Percentiles rank a stretch among this genome's conserved stretches.
These are phyloP conservation scores for Podochytrium sp. DNA, from an alignment of 192 early-diverging fungal species.

Conservation along the genomic window DNA sequence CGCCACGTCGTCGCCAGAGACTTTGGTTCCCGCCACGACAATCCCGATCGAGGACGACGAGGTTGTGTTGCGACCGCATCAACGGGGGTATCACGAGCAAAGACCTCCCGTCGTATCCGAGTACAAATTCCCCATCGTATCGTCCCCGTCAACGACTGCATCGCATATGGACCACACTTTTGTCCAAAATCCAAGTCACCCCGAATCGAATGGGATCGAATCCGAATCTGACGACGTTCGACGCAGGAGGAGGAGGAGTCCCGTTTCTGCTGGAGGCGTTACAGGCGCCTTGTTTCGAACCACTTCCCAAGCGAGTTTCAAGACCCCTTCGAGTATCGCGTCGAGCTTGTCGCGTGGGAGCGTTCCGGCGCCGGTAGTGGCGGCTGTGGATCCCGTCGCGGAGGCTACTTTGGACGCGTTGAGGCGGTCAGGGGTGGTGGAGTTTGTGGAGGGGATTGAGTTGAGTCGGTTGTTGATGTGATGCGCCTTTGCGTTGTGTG, in stretches of 20 bases:
- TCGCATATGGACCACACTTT: not conserved
- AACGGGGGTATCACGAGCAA: not conserved
- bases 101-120: not conserved
- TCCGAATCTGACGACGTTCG: not conserved
- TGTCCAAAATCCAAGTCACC: not conserved
- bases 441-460: constrained; percentile 21
- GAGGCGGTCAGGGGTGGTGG: constrained; percentile 2
- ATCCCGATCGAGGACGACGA: not conserved
- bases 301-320: not conserved
- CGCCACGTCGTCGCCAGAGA: not conserved
- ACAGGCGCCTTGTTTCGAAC: not conserved
- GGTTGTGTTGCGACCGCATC: not conserved
- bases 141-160: not conserved
- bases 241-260: not conserved
- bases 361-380: not conserved
- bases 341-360: not conserved
- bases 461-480: not conserved
- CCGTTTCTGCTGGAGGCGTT: not conserved
- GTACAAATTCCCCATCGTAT: not conserved
- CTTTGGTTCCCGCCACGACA: not conserved
- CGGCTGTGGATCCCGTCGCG: not conserved
- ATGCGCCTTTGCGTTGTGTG: not conserved
- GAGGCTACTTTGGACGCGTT: not conserved
- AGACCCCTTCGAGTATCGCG: not conserved
- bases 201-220: not conserved